A percentile compares a stretch with the other conserved stretches of the same genome.
Conservation (phyloP, 1,284 basidiomycete species). For the Anthracocystis walkeri region DNA sequence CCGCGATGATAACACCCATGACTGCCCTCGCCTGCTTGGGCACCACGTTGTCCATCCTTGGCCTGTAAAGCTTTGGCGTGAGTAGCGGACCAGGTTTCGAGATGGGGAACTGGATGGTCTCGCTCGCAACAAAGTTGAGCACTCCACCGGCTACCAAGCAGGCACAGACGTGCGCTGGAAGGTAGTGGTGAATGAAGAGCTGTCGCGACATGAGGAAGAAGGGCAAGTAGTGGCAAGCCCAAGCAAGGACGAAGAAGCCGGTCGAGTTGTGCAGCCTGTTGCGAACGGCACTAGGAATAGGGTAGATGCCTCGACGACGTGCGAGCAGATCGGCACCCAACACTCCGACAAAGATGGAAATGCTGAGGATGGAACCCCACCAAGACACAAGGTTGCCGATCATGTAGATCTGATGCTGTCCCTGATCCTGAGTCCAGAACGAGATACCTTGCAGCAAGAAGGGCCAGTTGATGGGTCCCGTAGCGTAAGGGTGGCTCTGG, state of each 20-base stretch:
- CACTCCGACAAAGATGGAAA: conserved; percentile 90
- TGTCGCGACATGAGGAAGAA: conserved; percentile 99
- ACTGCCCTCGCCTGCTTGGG: conserved; percentile 29
- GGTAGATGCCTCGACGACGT: conserved; percentile 83
- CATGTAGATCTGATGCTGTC: conserved; percentile 92
- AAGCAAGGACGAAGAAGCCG: conserved; percentile 93
- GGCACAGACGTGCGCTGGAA: conserved; percentile 84
- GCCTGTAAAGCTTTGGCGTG: conserved; percentile 15
- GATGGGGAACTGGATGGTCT: conserved; percentile 89
- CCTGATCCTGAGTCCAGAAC: conserved; percentile 89
- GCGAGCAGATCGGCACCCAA: conserved; percentile 89
- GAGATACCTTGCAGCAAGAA: conserved; percentile 94
- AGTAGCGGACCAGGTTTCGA: conserved; percentile 75
- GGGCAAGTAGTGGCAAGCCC: conserved; percentile 95
- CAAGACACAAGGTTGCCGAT: conserved; percentile 93
- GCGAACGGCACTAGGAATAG: conserved; percentile 82
- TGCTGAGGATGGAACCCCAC: conserved; percentile 88
- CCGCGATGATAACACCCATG: conserved; percentile 22
- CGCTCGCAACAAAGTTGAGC: conserved; percentile 80
- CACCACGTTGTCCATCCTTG: conserved; percentile 40
- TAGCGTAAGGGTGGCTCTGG: conserved; percentile 94
- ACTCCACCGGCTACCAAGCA: conserved; percentile 90
- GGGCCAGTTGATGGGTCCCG: conserved; percentile 95
- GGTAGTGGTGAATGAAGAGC: conserved; percentile 91
- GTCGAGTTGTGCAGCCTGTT: conserved; percentile 91